Evolutionary conservation across 2,329 filamentous ascomycete genomes (phyloP), one percentile per base, ranked within the genome.

Genomic region (Onygena corvina): DNA sequence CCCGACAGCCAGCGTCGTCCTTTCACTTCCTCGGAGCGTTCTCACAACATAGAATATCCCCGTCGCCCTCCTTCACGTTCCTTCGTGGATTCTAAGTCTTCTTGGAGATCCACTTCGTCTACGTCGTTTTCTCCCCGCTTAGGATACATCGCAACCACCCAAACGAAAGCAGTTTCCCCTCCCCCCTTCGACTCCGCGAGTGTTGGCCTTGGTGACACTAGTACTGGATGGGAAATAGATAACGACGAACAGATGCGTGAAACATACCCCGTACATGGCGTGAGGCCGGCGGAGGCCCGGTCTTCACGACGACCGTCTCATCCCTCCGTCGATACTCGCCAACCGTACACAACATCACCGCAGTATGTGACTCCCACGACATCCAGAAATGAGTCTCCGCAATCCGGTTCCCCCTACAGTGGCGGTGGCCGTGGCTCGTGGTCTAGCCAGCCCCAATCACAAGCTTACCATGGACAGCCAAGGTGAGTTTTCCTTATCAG

Each of bases 321-420:
- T 31, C 65, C 67, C 45, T 65, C 65, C 52, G 56, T 67, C 45
- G 67, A 72, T 51, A 65, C 65, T 18, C 65, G 70, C 33, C 71
- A 73, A 49, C 53, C 56, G 47, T 77, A 76, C 57, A 72, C 73
- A 20, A 73, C 76, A 42, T 80, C 79, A n/a, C 76, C 80, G 33
- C 74, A 76, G 48, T 76, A 77, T 57, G 68, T 70, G 54, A 71
- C 72, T 18, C 73, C 77, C 16, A 73, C 67, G 47, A 74, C 72
- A 46, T 73, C 73, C 14, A 72, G 75, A 56, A 76, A 79, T 56
- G 74, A 73, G 40, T 82, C 80, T 14, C 78, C 81, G n/a, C 74
- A 74, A 52, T 71, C 72, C 7, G 75, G 76, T 36, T 81, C 80
- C 33, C 78, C 80, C 11, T 78, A 82, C 59, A 67, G 68, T 53